These are phyloP conservation scores for Ilex paraguariensis DNA, from an alignment of 305 asterid species.

Conservation along the genomic window DNA sequence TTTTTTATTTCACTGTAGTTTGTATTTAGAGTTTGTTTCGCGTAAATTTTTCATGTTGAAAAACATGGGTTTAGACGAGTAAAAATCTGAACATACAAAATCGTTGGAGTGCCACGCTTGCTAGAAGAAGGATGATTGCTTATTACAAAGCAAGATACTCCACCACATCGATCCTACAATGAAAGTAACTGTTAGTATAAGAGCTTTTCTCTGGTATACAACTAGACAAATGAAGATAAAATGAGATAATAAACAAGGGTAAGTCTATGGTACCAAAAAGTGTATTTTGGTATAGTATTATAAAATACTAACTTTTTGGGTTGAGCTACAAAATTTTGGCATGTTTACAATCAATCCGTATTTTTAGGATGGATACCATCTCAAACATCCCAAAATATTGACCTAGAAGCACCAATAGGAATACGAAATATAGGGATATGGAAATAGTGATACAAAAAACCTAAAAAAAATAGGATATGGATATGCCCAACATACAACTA, in stretches of 20 bases:
- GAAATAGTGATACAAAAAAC: no score
- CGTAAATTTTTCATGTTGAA: neutral
- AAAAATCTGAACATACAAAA: conserved; percentile 42
- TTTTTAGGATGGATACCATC: no score
- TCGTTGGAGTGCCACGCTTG: conserved; percentile 44
- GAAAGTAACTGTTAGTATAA: conserved; percentile 6
- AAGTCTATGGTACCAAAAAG: neutral
- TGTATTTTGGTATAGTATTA: neutral
- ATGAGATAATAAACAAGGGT: neutral
- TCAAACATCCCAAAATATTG: no score
- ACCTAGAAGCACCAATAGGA: no score
- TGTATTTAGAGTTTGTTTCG: neutral
- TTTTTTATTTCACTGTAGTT: no score
- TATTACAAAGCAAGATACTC: conserved; percentile 58
- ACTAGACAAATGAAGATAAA: neutral
- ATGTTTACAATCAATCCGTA: no score
- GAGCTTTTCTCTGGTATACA: neutral
- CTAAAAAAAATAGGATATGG: no score
- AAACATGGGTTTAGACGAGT: neutral
- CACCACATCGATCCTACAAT: conserved; percentile 53
- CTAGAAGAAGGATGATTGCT: conserved; percentile 41
- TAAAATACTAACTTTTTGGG: neutral
- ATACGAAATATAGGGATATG: no score
- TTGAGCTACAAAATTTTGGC: no score
- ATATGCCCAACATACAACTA: no score